Evolutionary conservation across 2,329 filamentous ascomycete genomes (phyloP), one percentile per base, ranked within the genome.

Genomic region (Leptographium lundbergii): DNA sequence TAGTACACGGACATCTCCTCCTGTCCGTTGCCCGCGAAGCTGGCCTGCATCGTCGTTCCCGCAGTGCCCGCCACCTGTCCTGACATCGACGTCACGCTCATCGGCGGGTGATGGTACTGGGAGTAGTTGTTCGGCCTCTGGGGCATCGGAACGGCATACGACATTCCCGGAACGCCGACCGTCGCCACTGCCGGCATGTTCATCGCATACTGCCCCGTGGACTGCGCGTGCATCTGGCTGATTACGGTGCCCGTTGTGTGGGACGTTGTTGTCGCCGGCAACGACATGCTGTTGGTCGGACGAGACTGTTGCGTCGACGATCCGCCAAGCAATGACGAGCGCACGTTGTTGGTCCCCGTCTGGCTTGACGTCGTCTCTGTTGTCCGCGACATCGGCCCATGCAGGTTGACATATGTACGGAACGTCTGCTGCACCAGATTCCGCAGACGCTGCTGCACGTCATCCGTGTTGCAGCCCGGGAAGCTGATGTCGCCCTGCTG

Each of bases 391-490:
- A 62, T 55, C 17, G 56, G 59, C 6, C 63, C 63, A 55, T 62
- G 62, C 2, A 66, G 58, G 39, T 57, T 65, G 56, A 64, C 57
- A 24, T 64, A 65, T 34, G 63, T 63, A 48, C 61, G 59, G 27
- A 64, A 67, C 4, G 66, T 64, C 53, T 66, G 61, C 54, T 65
- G 62, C 10, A 64, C 66, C 2, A 64, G 62, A 54, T 57, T 63
- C 34, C 61, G 59, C 22, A 66, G 59, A 0, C 62, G 62, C 27
- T 64, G 59, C 17, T 62, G 60, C 42, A 64, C 54, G 10, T 63
- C 60, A 4, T 64, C 59, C 11, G 57, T 56, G 36, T 57, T 54
- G 55, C 47, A 59, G 14, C 39, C 59, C 0, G 59, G 54, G 27
- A 65, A 57, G n/a, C 58, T 60, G 17, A 67, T 64, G 59, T 67